These are phyloP conservation scores for Poteriospumella lacustris DNA, from an alignment of 108 stramenopile species.

Conservation along the genomic window DNA sequence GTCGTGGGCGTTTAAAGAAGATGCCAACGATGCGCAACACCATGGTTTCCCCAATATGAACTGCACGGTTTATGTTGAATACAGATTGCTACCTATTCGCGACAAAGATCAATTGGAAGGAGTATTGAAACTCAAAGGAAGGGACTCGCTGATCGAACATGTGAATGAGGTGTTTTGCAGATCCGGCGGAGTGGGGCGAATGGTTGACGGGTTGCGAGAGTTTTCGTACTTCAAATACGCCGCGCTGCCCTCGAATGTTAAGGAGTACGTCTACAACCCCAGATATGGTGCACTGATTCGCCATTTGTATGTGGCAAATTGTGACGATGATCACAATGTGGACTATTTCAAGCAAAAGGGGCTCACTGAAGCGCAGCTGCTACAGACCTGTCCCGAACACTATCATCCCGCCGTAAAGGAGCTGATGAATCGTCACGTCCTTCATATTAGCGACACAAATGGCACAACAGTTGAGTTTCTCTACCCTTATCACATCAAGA, in stretches of 20 bases:
- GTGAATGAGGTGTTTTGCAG: neutral
- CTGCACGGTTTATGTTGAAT: neutral
- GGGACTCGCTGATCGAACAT: neutral
- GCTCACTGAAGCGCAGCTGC: neutral
- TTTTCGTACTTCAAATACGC: neutral
- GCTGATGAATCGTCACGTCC: neutral
- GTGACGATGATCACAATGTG: neutral
- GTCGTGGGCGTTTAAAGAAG: neutral
- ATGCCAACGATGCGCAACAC: neutral
- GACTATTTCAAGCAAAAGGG: conserved; percentile 7
- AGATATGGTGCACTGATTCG: neutral
- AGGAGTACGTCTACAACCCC: neutral
- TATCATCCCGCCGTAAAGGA: neutral
- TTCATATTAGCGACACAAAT: neutral
- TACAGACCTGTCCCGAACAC: neutral
- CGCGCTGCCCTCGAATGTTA: neutral
- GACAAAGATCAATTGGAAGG: neutral
- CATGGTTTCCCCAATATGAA: neutral
- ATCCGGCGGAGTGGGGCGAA: neutral
- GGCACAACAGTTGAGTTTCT: neutral
- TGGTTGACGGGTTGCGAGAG: neutral
- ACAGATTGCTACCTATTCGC: neutral
- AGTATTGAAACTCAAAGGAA: neutral
- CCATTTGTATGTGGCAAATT: neutral
- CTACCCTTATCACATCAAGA: neutral